Evolutionary conservation across 176 grass and related monocot genomes (phyloP).

Genomic region (Alloteropsis semialata): DNA sequence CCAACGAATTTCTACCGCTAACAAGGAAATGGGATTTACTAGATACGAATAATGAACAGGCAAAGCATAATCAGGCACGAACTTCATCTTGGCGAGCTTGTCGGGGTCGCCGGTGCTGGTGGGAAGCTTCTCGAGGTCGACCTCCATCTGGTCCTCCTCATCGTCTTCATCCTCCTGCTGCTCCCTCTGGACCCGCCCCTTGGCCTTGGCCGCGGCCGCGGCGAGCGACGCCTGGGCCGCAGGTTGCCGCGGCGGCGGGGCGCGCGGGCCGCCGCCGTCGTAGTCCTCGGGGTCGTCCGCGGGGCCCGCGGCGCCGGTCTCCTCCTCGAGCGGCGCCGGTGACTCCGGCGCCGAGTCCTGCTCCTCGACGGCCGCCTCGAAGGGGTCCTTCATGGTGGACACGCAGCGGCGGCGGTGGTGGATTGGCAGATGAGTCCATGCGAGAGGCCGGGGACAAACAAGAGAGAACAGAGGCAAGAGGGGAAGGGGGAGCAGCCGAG

Average conservation of each 20-base stretch:
- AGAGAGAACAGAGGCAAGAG: not conserved
- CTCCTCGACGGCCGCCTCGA: constrained; percentile 93
- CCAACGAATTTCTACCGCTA: not conserved
- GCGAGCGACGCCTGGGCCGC: constrained; percentile 14
- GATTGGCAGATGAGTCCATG: not conserved
- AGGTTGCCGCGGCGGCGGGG: constrained; percentile 20
- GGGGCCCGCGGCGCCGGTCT: not conserved
- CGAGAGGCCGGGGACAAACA: not conserved
- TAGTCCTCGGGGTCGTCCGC: constrained; percentile 17
- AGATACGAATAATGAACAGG: not conserved
- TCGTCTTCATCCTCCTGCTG: constrained; percentile 85
- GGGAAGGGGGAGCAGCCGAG: too few species aligned
- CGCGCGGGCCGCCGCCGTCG: constrained; percentile 34
- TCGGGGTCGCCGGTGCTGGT: constrained; percentile 72
- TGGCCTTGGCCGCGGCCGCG: constrained; percentile 23
- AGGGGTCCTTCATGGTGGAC: constrained; percentile 82
- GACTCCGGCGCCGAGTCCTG: constrained; percentile 85
- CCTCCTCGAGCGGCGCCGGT: constrained; percentile 50
- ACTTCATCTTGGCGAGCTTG: constrained; percentile 98
- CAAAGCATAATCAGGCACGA: not conserved
- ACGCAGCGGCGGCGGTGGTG: not conserved
- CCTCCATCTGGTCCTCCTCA: constrained; percentile 96
- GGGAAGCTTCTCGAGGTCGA: constrained; percentile 85
- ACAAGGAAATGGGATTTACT: not conserved
- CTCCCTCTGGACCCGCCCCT: constrained; percentile 44